Evolutionary conservation across 306 rosid genomes (phyloP).

Genomic region (Quercus berberidifolia): DNA sequence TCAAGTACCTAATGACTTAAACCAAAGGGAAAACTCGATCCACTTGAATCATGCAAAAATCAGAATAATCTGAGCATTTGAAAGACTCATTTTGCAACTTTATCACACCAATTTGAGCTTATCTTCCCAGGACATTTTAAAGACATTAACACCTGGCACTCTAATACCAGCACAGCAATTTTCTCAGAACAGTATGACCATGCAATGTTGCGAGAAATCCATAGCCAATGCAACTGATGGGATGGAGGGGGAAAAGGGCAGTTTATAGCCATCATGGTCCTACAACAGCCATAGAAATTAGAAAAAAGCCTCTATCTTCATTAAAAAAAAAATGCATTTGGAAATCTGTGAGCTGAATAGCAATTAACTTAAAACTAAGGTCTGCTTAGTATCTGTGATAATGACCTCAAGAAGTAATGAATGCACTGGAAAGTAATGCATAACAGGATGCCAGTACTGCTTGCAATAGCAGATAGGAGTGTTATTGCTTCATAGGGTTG

Average conservation of each 20-base stretch:
- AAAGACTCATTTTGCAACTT: background rate
- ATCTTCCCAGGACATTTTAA: too few relatives aligned
- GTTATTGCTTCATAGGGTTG: too few relatives aligned
- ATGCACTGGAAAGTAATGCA: too few relatives aligned
- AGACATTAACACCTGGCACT: background rate
- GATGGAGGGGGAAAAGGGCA: background rate
- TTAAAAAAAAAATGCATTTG: too few relatives aligned
- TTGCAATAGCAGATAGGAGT: too few relatives aligned
- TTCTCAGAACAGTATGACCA: background rate
- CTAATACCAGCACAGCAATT: background rate
- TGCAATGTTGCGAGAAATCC: background rate
- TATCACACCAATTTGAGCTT: too few relatives aligned
- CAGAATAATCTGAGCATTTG: background rate
- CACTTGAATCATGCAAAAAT: conserved; percentile 11
- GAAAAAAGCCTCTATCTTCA: too few relatives aligned
- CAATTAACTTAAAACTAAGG: too few relatives aligned
- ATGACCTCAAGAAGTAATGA: too few relatives aligned
- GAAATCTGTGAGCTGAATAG: too few relatives aligned
- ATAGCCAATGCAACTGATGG: background rate
- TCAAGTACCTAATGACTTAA: background rate
- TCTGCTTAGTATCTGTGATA: too few relatives aligned
- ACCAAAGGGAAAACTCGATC: background rate
- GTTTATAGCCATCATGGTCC: background rate
- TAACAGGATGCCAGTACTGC: too few relatives aligned
- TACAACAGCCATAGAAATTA: background rate